A percentile compares a stretch with the other conserved stretches of the same genome.
phyloP scores from a whole-genome alignment of 2,329 filamentous ascomycete species.

The Domatiomyces catenatus region DNA sequence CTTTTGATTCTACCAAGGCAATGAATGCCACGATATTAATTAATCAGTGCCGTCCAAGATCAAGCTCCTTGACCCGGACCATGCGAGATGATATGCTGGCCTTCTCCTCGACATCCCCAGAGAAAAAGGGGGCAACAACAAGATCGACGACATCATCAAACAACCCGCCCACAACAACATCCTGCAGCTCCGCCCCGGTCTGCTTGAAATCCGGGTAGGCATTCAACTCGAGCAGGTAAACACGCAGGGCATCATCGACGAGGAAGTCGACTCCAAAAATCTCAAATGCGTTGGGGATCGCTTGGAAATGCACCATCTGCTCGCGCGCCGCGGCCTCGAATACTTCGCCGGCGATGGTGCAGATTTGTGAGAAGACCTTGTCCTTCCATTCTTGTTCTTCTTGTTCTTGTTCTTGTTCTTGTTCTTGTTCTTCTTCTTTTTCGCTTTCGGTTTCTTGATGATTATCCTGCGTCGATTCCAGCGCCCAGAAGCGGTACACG shows the following conservation, averaged over 20 bases:
- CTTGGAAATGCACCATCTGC: slow-evolving; percentile 85
- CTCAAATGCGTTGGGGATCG: slow-evolving; percentile 77
- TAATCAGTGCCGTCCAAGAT: slow-evolving; percentile 23
- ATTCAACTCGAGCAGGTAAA: slow-evolving; percentile 82
- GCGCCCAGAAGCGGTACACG: slow-evolving; percentile 60
- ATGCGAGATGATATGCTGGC: slow-evolving; percentile 19
- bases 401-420: background rate
- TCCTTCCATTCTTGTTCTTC: slow-evolving; percentile 35
- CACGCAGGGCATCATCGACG: slow-evolving; percentile 47
- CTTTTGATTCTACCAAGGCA: slow-evolving; percentile 17
- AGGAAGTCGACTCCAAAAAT: slow-evolving; percentile 84
- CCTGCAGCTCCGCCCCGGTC: slow-evolving; percentile 61
- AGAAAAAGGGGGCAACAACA: slow-evolving; percentile 55
- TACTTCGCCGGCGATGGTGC: slow-evolving; percentile 53
- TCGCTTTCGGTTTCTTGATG: no score
- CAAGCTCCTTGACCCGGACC: slow-evolving; percentile 25
- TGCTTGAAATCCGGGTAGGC: slow-evolving; percentile 93
- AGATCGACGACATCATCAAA: slow-evolving; percentile 57
- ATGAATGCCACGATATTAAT: slow-evolving; percentile 43
- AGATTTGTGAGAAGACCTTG: slow-evolving; percentile 59
- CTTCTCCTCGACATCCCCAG: slow-evolving; percentile 6
- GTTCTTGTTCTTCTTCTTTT: slow-evolving; percentile 13
- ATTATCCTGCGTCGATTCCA: no score
- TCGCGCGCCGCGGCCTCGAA: slow-evolving; percentile 75
- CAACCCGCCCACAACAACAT: slow-evolving; percentile 53